Base-by-base conservation (phyloP, 2,329 filamentous ascomycete genomes). In the Mycosphaerella arachidis region DNA sequence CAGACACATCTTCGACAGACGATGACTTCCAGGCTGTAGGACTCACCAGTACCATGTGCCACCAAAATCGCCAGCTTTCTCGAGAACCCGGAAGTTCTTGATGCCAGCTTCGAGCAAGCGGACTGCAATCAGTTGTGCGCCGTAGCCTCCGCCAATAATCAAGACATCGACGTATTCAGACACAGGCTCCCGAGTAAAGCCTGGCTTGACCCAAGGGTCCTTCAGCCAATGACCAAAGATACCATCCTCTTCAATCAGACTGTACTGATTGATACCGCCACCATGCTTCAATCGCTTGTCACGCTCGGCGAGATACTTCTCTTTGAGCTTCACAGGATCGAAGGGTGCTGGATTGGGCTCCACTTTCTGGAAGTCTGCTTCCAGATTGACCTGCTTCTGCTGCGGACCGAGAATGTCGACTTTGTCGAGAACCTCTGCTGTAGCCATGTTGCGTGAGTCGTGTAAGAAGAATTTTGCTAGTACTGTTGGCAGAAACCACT, bases 11-110 rank as follows among this genome's bases (percentile, higher is more conserved):
- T 18, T 16, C 20, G 3, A 46, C 16, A 8, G 16, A 46, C n/a
- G n/a, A 46, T 18, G 43, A 24, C 16, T 8, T 10, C 16, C 16
- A n/a, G 20, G 43, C 8, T 18, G 16, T 8, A 46, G 16, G 9
- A n/a, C 16, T 46, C 43, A 46, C 62, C 65, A 69, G 27, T 59
- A 66, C 79, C 80, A 82, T 1, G 78, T 81, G 0, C 80, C 79
- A 6, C 78, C 78, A 35, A 75, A 63, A 30, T 63, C 65, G n/a
- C 61, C 61, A 10, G 61, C 63, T 48, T 67, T 67, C n/a, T 67
- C 63, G 10, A 67, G 54, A 27, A 67, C 20, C 4, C 63, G 65
- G 33, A 67, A 61, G 46, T 64, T 65, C 46, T 58, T 62, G 40
- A 67, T 55, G 16, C 65, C 65, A 24, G 59, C 59, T 57, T 67